A percentile compares a stretch with the other conserved stretches of the same genome.
Evolutionary conservation across 1,284 basidiomycete genomes (phyloP).

Genomic region (Flammula alnicola): DNA sequence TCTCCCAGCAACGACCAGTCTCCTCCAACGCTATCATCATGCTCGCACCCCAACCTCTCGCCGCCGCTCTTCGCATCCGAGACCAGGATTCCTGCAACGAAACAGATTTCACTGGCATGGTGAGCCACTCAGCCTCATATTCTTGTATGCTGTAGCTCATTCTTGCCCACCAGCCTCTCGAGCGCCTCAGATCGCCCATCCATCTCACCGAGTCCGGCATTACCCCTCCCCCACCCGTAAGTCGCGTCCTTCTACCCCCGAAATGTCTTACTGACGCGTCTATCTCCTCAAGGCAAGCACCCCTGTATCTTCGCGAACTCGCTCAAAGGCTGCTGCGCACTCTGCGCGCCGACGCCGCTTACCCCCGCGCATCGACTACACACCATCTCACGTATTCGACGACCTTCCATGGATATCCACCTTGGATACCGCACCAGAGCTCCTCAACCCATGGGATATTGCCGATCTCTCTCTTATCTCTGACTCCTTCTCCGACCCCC

Average conservation of each 20-base stretch:
- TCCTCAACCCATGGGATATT: constrained; percentile 47
- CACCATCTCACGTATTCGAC: constrained; percentile 51
- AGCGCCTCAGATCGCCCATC: constrained; percentile 32
- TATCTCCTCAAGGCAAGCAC: constrained; percentile 23
- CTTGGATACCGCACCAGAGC: constrained; percentile 48
- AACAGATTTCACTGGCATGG: too few relatives aligned
- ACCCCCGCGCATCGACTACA: constrained; percentile 29
- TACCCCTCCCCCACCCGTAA: constrained; percentile 17
- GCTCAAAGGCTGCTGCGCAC: constrained; percentile 32
- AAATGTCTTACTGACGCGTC: constrained; percentile 14
- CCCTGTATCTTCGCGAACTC: constrained; percentile 27
- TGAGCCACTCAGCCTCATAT: too few relatives aligned
- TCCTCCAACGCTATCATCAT: too few relatives aligned
- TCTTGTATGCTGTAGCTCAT: too few relatives aligned
- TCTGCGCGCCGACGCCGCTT: constrained; percentile 35
- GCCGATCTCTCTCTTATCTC: constrained; percentile 62
- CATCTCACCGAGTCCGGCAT: constrained; percentile 27
- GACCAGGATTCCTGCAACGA: too few relatives aligned
- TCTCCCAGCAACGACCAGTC: too few relatives aligned
- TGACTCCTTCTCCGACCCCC: constrained; percentile 20
- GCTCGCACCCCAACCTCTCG: too few relatives aligned
- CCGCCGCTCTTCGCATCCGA: too few relatives aligned
- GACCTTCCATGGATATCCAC: constrained; percentile 64
- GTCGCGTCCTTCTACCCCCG: constrained; percentile 18
- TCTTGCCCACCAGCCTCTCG: constrained; percentile 22